Base-by-base conservation (phyloP, 441 rosid genomes). In the Capsella rubella region DNA sequence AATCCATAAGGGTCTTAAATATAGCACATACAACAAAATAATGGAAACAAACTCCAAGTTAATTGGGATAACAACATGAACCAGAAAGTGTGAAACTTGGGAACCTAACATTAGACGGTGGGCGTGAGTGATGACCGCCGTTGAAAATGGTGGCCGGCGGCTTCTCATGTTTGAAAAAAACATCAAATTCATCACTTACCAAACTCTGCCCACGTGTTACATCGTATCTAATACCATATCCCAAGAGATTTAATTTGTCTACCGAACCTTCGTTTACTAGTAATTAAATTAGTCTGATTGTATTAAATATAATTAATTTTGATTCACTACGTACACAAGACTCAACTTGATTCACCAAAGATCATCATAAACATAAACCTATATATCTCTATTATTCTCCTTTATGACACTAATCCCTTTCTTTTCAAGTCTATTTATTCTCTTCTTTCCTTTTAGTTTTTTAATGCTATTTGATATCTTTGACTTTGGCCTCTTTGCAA, bases 71-170 rank as follows among this genome's bases (percentile, higher is more conserved):
- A 31, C 60, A 69, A 69, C 60, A 35, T 55, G 39, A 62, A 69
- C 64, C 70, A 12, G 64, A 75, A 75, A 42, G 37, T 53, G 69
- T 76, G 70, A 61, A 61, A 62, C 65, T 70, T 63, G 28, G 25
- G 75, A 63, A 43, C 60, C 71, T 18, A 29, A 69, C 53, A 63
- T 39, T 76, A 63, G 76, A 39, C 80, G 72, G 63, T 71, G 76
- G 71, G 25, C 25, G 25, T 21, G 25, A 49, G 55, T 76, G 58
- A 64, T 34, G 75, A 16, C 67, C 50, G 59, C 76, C 67, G 72
- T 76, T 71, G 76, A 76, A 76, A 70, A 71, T 9, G 63, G 64
- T 77, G 77, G 73, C 80, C 73, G 77, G 80, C 77, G 80, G 80
- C 77, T 66, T 15, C 52, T 29, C n/a, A 54, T 4, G n/a, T 49